Conservation (phyloP, 1,139 yeast species). For the Blastobotrys elegans region DNA sequence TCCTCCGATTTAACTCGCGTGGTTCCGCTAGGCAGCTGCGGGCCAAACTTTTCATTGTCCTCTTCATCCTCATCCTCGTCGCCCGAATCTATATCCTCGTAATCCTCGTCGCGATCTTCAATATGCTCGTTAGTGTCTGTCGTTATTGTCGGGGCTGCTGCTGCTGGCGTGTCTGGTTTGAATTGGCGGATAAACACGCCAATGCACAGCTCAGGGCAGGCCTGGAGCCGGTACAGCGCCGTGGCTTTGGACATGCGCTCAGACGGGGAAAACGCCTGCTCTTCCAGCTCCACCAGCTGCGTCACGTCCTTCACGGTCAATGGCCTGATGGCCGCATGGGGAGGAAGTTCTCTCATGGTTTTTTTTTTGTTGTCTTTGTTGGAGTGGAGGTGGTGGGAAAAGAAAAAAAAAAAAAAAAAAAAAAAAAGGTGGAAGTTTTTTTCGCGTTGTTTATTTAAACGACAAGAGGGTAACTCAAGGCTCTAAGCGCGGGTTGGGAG, state of each 20-base stretch:
- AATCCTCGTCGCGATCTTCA: constrained; percentile 13
- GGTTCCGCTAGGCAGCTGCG: constrained; percentile 40
- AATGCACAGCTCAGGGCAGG: constrained; percentile 85
- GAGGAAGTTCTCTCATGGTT: constrained; percentile 39
- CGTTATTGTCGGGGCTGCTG: constrained; percentile 47
- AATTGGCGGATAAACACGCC: constrained; percentile 80
- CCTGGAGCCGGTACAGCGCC: constrained; percentile 47
- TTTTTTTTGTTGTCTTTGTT: neutral
- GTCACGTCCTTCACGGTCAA: constrained; percentile 64
- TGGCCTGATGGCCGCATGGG: constrained; percentile 78
- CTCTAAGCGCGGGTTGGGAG: neutral
- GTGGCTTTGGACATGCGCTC: neutral
- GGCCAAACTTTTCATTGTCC: constrained; percentile 24
- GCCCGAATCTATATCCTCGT: constrained; percentile 21
- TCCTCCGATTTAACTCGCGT: constrained; percentile 46
- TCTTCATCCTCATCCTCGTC: constrained; percentile 24
- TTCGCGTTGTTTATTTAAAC: neutral
- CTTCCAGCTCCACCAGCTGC: constrained; percentile 57
- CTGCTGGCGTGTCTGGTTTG: constrained; percentile 15
- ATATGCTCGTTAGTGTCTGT: neutral
- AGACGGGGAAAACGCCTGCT: constrained; percentile 11
- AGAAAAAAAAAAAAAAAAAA: neutral
- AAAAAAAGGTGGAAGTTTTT: neutral
- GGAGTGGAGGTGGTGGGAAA: neutral
- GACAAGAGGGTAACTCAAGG: too few relatives aligned